Base-by-base conservation (phyloP, 1,139 yeast species). In the Suhomyces ambrosiae region DNA sequence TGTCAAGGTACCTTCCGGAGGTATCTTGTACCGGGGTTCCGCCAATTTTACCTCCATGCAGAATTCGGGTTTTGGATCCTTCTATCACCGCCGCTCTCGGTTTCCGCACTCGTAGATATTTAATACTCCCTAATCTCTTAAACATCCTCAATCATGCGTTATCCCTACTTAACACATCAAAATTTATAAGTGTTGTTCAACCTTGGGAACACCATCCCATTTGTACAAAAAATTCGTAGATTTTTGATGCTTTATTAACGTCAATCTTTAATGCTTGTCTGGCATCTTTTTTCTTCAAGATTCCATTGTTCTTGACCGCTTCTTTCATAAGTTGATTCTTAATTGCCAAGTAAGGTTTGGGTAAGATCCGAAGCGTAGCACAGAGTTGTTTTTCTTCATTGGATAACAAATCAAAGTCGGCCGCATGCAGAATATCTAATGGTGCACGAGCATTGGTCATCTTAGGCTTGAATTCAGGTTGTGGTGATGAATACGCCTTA, bases 251-350 rank as follows among this genome's bases (percentile, higher is more conserved):
- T 60, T 92, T 92, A 50, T 79, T 76, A 19, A 88, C 85, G 55
- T 94, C 98, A 41, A 92, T 83, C 54, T 88, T 86, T 42, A 88
- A 65, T 41, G 89, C 67, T 45, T 84, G 96, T 50, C 90, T 74
- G 7, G 95, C 94, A 30, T 86, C 84, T 54, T 86, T 84, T 63
- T 86, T 84, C 65, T 86, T 86, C 54, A 92, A 63, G 5, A 76
- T 64, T 7, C 97, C 97, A 31, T 95, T 95, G 30, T 86, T 83
- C 48, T 87, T 80, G 26, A 90, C 69, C 19, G 95, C 80, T 56
- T 90, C 97, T 50, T 94, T 79, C 71, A 92, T 88, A 41, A 92
- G 64, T n/a, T 89, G 82, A 57, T 88, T 95, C 57, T 92, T 92
- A 47, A 92, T 87, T 2, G 95, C 96, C 47, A 94, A 68, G 56